Percentiles rank a stretch among this genome's conserved stretches.
phyloP scores from a whole-genome alignment of 768 basidiomycete species.

The Pulveroboletus frians region DNA sequence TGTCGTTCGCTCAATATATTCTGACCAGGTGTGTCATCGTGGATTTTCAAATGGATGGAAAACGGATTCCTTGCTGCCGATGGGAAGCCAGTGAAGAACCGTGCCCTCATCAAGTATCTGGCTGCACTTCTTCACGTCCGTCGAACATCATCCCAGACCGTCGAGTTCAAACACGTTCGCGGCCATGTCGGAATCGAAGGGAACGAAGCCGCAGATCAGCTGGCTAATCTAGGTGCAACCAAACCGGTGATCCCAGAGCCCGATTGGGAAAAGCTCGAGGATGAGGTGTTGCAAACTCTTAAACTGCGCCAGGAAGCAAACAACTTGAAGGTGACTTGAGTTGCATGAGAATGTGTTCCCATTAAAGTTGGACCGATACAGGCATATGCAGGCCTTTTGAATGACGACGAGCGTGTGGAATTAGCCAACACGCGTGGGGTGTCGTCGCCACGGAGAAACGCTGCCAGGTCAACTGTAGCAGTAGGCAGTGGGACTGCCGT shows the following conservation, averaged over 20 bases:
- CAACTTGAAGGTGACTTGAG: conserved; percentile 20
- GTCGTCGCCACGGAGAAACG: background rate
- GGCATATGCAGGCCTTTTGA: conserved; percentile 34
- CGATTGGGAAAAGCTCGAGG: conserved; percentile 48
- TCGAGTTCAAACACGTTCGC: conserved; percentile 66
- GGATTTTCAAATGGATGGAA: conserved; percentile 62
- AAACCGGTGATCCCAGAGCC: conserved; percentile 41
- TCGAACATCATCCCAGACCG: conserved; percentile 43
- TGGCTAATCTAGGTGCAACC: conserved; percentile 57
- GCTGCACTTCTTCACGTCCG: conserved; percentile 56
- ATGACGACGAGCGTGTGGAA: conserved; percentile 31
- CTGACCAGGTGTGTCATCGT: conserved; percentile 57
- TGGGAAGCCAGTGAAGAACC: conserved; percentile 67
- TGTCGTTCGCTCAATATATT: conserved; percentile 3
- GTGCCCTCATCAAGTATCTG: conserved; percentile 64
- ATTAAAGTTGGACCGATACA: conserved; percentile 9
- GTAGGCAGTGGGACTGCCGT: background rate
- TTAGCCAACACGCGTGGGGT: conserved; percentile 5
- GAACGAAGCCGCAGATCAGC: conserved; percentile 81
- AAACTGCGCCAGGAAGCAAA: background rate
- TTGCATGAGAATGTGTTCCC: background rate
- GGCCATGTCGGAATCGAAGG: conserved; percentile 76
- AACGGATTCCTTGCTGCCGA: conserved; percentile 46
- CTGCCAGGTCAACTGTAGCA: background rate
- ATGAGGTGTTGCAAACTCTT: conserved; percentile 10